These are phyloP conservation scores for Penicillium desertorum DNA, from an alignment of 495 filamentous ascomycete genomes.

Conservation along the genomic window DNA sequence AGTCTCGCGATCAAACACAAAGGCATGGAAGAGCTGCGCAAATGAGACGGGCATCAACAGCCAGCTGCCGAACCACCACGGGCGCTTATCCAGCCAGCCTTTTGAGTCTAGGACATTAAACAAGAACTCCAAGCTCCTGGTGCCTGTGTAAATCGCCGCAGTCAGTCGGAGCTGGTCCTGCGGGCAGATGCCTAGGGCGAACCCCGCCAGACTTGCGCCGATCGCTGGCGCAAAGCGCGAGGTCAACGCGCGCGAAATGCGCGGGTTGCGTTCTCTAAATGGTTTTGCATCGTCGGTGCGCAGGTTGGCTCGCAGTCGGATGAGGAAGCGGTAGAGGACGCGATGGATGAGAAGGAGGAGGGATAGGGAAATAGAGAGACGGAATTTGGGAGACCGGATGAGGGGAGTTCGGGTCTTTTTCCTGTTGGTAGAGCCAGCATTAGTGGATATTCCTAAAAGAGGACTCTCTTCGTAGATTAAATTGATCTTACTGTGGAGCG, in stretches of 20 bases:
- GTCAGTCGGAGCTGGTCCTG: slow-evolving; percentile 74
- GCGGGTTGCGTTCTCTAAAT: slow-evolving; percentile 82
- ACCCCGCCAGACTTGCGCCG: slow-evolving; percentile 80
- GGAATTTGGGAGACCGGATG: slow-evolving; percentile 67
- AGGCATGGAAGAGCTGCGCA: slow-evolving; percentile 87
- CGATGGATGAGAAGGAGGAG: slow-evolving; percentile 84
- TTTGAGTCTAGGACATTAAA: slow-evolving; percentile 81
- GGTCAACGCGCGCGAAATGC: slow-evolving; percentile 67
- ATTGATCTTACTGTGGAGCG: slow-evolving; percentile 28
- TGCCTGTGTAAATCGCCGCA: slow-evolving; percentile 73
- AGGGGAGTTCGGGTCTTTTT: slow-evolving; percentile 51
- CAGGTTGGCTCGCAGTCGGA: slow-evolving; percentile 72
- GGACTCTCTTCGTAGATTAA: not conserved
- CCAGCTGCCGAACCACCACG: slow-evolving; percentile 96
- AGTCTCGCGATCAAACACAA: slow-evolving; percentile 89
- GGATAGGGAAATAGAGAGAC: slow-evolving; percentile 78
- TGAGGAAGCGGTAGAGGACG: slow-evolving; percentile 86
- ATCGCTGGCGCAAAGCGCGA: slow-evolving; percentile 82
- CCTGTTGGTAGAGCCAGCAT: slow-evolving; percentile 20
- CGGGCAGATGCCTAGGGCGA: slow-evolving; percentile 77
- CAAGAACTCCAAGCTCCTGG: slow-evolving; percentile 78
- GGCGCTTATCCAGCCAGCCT: slow-evolving; percentile 72
- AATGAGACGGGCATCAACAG: slow-evolving; percentile 88
- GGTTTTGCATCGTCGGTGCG: slow-evolving; percentile 69
- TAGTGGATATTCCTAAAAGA: not conserved